Conservation (phyloP, 1,284 basidiomycete genomes). For the Leccinum fallax region DNA sequence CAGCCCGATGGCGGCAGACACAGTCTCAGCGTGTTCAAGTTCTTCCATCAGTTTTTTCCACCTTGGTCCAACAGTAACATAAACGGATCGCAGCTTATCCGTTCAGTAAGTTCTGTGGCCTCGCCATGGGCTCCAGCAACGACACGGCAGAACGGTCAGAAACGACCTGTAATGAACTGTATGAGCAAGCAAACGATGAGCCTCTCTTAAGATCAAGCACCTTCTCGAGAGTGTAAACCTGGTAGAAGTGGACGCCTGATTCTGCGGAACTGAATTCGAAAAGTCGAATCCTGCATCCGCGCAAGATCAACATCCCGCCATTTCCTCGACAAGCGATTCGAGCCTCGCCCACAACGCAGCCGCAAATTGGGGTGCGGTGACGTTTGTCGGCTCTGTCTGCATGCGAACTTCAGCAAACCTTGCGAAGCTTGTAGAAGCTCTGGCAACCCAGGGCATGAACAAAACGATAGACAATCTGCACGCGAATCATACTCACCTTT, state of each 20-base stretch:
- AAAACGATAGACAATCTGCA: not conserved
- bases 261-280: not conserved
- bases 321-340: conserved; percentile 84
- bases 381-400: conserved; percentile 81
- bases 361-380: conserved; percentile 82
- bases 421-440: conserved; percentile 36
- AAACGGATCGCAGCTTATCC: conserved; percentile 72
- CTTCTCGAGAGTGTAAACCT: conserved; percentile 95
- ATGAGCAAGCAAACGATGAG: not conserved
- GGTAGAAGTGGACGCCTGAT: not conserved
- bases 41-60: conserved; percentile 60
- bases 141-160: conserved; percentile 79
- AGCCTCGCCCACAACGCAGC: conserved; percentile 82
- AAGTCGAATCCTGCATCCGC: conserved; percentile 53
- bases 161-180: conserved; percentile 51
- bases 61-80: conserved; percentile 75
- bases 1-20: conserved; percentile 58
- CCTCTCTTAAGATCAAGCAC: conserved; percentile 84
- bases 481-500: conserved; percentile 59
- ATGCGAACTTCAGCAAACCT: conserved; percentile 68
- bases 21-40: conserved; percentile 64
- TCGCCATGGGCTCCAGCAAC: conserved; percentile 76
- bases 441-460: conserved; percentile 12
- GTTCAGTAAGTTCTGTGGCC: conserved; percentile 77
- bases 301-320: conserved; percentile 81